Evolutionary conservation across 2,329 filamentous ascomycete species (phyloP).

Genomic region (Arthroderma uncinatum): DNA sequence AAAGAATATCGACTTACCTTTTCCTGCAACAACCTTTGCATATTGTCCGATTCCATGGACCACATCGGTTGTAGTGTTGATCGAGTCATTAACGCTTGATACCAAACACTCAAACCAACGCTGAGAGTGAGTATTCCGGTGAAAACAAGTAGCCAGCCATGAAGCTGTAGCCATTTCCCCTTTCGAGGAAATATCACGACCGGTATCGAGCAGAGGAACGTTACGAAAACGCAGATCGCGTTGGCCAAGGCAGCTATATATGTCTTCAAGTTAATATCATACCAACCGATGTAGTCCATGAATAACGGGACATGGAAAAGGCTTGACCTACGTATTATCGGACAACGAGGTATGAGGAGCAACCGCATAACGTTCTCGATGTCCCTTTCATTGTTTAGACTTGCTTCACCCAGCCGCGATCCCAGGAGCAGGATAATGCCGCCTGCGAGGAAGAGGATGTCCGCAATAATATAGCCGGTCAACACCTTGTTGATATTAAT

Average conservation of each 20-base stretch:
- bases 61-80: constrained; percentile 52
- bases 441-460: constrained; percentile 43
- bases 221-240: constrained; percentile 57
- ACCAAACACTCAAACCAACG: constrained; percentile 59
- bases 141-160: constrained; percentile 53
- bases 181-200: constrained; percentile 56
- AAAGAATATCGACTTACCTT: constrained; percentile 40
- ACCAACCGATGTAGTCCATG: background rate
- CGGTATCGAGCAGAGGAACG: constrained; percentile 58
- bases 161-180: constrained; percentile 58
- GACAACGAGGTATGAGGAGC: constrained; percentile 42
- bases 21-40: constrained; percentile 60
- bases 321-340: constrained; percentile 40
- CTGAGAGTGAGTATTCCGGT: constrained; percentile 54
- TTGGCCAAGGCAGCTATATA: constrained; percentile 55
- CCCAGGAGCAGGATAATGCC: constrained; percentile 44
- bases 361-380: constrained; percentile 41
- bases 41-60: constrained; percentile 42
- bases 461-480: constrained; percentile 40
- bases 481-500: constrained; percentile 43
- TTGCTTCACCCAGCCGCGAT: constrained; percentile 40
- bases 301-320: background rate
- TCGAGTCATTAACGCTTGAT: constrained; percentile 59
- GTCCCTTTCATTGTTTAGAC: constrained; percentile 33
- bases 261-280: background rate